Evolutionary conservation across 2,329 filamentous ascomycete genomes (phyloP), one percentile per base, ranked within the genome.

Genomic region (Ophiostoma tasmaniense): DNA sequence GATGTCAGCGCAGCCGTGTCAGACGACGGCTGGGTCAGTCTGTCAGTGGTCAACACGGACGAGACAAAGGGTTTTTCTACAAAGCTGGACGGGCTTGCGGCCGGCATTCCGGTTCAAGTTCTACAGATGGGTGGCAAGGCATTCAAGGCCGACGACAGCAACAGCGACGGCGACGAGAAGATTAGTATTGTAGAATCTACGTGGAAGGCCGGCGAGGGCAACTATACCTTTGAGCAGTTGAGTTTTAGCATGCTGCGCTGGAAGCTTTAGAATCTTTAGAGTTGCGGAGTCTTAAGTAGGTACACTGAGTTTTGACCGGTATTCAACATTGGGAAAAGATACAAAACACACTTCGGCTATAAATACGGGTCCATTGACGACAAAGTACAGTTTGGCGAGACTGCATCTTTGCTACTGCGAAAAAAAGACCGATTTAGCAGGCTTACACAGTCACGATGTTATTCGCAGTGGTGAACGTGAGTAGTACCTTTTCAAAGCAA

Each of bases 31-130:
- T 33, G 90, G 89, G 81, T 89, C 0, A 89, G 82, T 72, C 73
- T 94, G 72, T 90, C 85, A 2, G 90, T 93, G 0, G 89, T 92
- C 20, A 95, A 95, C 76, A 83, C 92, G 37, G 82, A 84, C 71
- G 86, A 89, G 71, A 81, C 83, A 10, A 81, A 83, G 71, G 85
- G 83, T 69, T 87, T 89, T 68, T 81, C 84, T 71, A 85, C 85
- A 81, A 69, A 84, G 79, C 61, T 92, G 90, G 89, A 64, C 14
- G 59, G 59, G 10, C 59, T 62, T 33, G 25, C 30, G 30, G 59
- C 59, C 2, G 59, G 59, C 59, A n/a, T 50, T 22, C 13, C 20
- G 13, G 69, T 71, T 2, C 37, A 69, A 30, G 70, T 71, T 1
- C 68, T 61, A 28, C 66, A 50, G 4, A 35, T 71, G 5, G 69